Evolutionary conservation across 257 asterid species (phyloP).

Genomic region (Avicennia marina): DNA sequence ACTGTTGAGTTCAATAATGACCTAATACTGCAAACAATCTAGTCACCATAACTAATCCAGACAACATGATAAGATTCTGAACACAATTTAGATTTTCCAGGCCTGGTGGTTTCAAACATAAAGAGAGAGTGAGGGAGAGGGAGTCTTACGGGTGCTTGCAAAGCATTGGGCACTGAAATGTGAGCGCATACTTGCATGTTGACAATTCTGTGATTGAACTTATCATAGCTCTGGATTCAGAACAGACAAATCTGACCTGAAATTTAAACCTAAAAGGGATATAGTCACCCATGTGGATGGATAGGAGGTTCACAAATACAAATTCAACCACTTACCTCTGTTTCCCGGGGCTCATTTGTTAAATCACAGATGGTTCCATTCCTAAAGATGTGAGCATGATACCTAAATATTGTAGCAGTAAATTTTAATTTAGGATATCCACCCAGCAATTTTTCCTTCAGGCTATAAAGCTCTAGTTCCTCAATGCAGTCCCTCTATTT

Average conservation of each 20-base stretch:
- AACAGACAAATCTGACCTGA: constrained; percentile 95
- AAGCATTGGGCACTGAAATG: constrained; percentile 87
- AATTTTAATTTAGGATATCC: constrained; percentile 10
- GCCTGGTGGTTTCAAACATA: background rate
- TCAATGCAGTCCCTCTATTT: background rate
- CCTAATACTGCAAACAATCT: background rate
- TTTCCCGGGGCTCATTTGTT: constrained; percentile 88
- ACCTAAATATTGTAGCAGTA: constrained; percentile 41
- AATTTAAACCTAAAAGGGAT: constrained; percentile 22
- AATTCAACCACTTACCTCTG: constrained; percentile 56
- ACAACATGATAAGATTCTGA: background rate
- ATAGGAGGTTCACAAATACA: constrained; percentile 7
- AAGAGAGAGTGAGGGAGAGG: constrained; percentile 19
- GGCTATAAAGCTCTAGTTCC: constrained; percentile 10
- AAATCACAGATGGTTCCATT: constrained; percentile 92
- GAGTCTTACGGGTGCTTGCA: constrained; percentile 96
- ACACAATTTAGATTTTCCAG: background rate
- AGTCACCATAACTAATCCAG: background rate
- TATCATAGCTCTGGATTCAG: constrained; percentile 90
- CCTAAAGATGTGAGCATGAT: constrained; percentile 80
- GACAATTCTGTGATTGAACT: constrained; percentile 91
- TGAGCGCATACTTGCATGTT: constrained; percentile 96
- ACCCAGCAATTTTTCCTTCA: background rate
- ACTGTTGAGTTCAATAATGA: background rate
- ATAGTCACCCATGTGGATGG: constrained; percentile 6